Evolutionary conservation across 2,329 filamentous ascomycete species (phyloP), one percentile per base, ranked within the genome.

Genomic region (Exophiala alcalophila): DNA sequence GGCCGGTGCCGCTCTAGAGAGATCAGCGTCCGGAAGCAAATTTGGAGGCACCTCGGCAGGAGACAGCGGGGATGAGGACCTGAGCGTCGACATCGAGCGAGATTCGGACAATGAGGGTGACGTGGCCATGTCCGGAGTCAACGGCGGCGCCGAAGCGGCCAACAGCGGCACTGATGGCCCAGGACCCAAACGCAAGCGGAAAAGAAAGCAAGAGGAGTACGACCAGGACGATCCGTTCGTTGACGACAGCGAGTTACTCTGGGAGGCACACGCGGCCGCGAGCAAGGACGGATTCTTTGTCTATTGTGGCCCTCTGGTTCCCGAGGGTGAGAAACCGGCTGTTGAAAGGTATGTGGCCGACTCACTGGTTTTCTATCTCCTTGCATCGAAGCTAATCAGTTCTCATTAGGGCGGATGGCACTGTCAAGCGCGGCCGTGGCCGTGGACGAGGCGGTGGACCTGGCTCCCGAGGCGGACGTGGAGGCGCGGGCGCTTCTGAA

Each of bases 211-310:
- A 27, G 80, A 83, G 55, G 78, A 81, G 46, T 83, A 83, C 56
- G 78, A 83, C 58, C 78, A 79, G 45, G 78, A 81, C 39, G 80
- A 83, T 52, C 78, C 80, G 30, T 83, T 83, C 58, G 80, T 83
- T 42, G 92, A 98, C 59, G 92, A 98, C 61, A 94, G 89, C 1
- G 92, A 98, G 63, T 66, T 96, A 60, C 75, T 94, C 1, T 97
- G 91, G 91, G 88, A 97, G 65, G 88, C 94, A 59, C 86, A 94
- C 61, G 91, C 91, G 5, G 89, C 91, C 4, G 90, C 92, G 32
- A 91, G 87, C 54, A 87, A 91, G 56, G 92, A 97, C 61, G 92
- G 92, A 1, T 98, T 97, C 70, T 98, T 97, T 62, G 92, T 98
- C 1, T 98, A 96, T 66, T 94, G 87, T 48, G 92, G 92, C 3